Percentiles rank a stretch among this genome's conserved stretches.
These are phyloP conservation scores for Wickerhamomyces alni DNA, from an alignment of 805 yeast species.

Conservation along the genomic window DNA sequence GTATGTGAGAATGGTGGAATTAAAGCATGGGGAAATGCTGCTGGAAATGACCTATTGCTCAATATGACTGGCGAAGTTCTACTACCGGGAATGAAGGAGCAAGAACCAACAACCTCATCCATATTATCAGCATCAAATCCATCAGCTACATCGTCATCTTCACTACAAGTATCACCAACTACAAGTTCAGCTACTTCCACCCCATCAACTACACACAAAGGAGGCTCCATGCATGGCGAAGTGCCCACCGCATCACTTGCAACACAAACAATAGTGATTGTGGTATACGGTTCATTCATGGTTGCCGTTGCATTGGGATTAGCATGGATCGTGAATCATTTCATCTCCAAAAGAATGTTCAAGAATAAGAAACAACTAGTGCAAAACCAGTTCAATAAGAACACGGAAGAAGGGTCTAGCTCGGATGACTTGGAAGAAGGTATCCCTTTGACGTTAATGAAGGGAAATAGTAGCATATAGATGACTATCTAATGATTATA, in stretches of 20 bases:
- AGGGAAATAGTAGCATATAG: neutral
- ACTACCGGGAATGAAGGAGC: neutral
- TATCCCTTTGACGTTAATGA: neutral
- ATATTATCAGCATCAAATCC: too few relatives aligned
- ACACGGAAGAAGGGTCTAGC: too few relatives aligned
- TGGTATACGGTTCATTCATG: neutral
- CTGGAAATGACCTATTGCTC: constrained; percentile 52
- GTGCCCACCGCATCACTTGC: neutral
- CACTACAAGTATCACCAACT: too few relatives aligned
- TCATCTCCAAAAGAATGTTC: neutral
- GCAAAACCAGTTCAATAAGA: neutral
- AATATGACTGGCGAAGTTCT: constrained; percentile 41
- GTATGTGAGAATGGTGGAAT: constrained; percentile 42
- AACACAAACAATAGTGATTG: neutral
- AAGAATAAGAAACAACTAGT: neutral
- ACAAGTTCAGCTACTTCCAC: neutral
- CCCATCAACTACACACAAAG: neutral
- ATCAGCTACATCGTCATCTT: too few relatives aligned
- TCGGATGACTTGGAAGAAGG: neutral
- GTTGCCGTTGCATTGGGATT: neutral
- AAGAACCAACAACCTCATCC: neutral
- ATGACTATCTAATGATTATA: too few relatives aligned
- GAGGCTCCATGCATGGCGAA: neutral
- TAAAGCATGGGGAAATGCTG: constrained; percentile 62
- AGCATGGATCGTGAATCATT: neutral